Evolutionary conservation across 176 grass and related monocot species (phyloP).

Genomic region (Eragrostis nindensis): DNA sequence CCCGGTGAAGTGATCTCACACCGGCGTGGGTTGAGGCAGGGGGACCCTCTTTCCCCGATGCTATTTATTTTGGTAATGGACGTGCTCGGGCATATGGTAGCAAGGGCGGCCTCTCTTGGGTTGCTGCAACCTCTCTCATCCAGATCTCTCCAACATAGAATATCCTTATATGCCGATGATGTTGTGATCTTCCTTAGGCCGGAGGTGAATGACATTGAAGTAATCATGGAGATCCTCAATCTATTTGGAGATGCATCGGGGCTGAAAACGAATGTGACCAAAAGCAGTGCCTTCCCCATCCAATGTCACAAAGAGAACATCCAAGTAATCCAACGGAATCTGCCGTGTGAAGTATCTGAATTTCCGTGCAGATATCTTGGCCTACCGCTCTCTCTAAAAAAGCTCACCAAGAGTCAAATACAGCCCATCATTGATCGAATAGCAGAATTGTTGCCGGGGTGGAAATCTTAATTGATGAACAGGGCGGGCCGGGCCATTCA

Average conservation of each 20-base stretch:
- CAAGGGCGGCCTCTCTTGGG: not conserved
- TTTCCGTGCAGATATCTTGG: not conserved
- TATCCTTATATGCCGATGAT: not conserved
- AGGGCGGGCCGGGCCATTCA: too few species aligned
- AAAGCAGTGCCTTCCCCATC: not conserved
- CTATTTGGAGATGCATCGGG: not conserved
- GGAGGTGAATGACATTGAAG: not conserved
- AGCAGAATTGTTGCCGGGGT: too few species aligned
- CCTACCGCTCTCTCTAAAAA: too few species aligned
- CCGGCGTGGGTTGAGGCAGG: too few species aligned
- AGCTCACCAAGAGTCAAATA: too few species aligned
- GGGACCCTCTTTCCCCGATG: not conserved
- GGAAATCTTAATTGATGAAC: too few species aligned
- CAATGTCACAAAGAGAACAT: not conserved
- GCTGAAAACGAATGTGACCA: not conserved
- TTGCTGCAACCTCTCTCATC: not conserved
- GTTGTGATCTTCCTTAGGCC: not conserved
- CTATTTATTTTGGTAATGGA: not conserved
- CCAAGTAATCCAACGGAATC: not conserved
- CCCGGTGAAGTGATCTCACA: too few species aligned
- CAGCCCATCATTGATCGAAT: too few species aligned
- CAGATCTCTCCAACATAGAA: not conserved
- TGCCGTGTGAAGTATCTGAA: not conserved
- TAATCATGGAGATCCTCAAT: not conserved
- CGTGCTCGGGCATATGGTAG: not conserved